Evolutionary conservation across 495 filamentous ascomycete genomes (phyloP), one percentile per base, ranked within the genome.

Genomic region (Penicillium longicatenatum): DNA sequence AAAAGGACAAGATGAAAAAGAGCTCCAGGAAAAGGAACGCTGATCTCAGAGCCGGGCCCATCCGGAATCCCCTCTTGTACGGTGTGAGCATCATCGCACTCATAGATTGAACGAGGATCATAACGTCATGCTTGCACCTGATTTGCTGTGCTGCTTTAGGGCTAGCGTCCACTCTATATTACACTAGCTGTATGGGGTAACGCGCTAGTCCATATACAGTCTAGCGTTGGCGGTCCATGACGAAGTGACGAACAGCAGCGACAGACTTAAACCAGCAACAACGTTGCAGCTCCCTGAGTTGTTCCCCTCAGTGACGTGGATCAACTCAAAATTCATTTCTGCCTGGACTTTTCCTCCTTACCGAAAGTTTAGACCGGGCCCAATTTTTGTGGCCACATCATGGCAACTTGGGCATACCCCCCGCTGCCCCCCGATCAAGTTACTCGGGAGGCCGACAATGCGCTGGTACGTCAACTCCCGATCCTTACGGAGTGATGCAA

Each of bases 331-430:
- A 52, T 48, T 55, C 44, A 26, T 49, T 59, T 60, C 57, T 63
- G 57, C 63, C 63, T 62, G 41, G 31, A 26, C 26, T 26, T 26
- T 10, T 42, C 50, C 21, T 52, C 50, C 41, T 55, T 58, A 19
- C 58, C 56, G 47, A 52, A 57, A 42, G 19, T 35, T 41, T 53
- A 8, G 16, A n/a, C 20, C 16, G 29, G 29, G 37, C 41, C 29
- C 49, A 22, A 16, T 9, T 42, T 43, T 37, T 48, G 50, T 41
- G 52, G 47, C 31, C 30, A 21, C 54, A 75, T 57, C 57, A 93
- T 93, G 89, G 86, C 89, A 44, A 86, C 89, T 47, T 84, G 86
- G 67, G 86, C 89, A 55, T 92, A 86, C 78, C 91, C 91, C 70
- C 87, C 85, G 55, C 79, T 93, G 50, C 70, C 86, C 47, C 75